Conservation (phyloP, 257 asterid species). For the Coffea eugenioides region DNA sequence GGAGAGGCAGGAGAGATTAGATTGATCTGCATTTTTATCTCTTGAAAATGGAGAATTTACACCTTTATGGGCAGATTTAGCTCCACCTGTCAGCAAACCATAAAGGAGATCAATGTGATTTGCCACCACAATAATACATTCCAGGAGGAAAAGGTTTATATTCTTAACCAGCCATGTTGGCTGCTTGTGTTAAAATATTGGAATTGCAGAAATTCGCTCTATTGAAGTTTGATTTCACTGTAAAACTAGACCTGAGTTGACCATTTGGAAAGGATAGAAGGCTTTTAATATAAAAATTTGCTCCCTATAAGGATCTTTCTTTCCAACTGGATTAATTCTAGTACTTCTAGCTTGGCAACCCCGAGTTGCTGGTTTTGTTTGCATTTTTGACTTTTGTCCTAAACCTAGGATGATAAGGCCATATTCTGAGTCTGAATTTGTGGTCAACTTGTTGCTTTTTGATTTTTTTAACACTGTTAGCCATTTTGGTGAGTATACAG, state of each 20-base stretch:
- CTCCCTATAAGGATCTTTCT: background rate
- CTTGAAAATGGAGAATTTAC: background rate
- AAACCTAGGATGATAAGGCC: too few species aligned
- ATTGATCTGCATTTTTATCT: background rate
- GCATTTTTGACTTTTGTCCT: too few species aligned
- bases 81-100: background rate
- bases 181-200: background rate
- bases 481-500: background rate
- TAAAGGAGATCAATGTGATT: background rate
- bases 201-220: background rate
- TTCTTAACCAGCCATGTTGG: background rate
- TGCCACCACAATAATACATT: background rate
- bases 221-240: background rate
- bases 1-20: background rate
- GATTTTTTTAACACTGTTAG: background rate
- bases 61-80: background rate
- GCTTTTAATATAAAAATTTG: background rate
- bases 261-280: background rate
- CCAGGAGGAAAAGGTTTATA: background rate
- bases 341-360: too few species aligned
- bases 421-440: too few species aligned
- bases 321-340: too few species aligned
- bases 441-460: too few species aligned
- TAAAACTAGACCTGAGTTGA: background rate
- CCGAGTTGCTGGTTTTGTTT: too few species aligned